These are phyloP conservation scores for Aspergillus sp. DNA, from an alignment of 2,329 filamentous ascomycete genomes.

Conservation along the genomic window DNA sequence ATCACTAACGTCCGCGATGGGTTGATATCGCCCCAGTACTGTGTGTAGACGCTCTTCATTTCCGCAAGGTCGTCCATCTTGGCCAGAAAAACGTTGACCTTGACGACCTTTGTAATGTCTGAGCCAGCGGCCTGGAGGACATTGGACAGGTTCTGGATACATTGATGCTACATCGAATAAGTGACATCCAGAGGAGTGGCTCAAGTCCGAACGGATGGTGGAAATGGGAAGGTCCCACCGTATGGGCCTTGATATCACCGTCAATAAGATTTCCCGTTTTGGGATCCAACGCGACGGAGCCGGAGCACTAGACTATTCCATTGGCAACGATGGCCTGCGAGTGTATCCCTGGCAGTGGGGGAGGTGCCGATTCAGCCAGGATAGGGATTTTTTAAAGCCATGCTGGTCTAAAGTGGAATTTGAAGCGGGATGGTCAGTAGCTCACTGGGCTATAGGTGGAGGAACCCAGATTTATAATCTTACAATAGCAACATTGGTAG, in stretches of 20 bases:
- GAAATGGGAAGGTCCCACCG: constrained; percentile 43
- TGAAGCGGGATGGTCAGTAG: neutral
- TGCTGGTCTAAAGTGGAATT: constrained; percentile 20
- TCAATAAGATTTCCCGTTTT: constrained; percentile 58
- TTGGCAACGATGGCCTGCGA: constrained; percentile 66
- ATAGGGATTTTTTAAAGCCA: constrained; percentile 46
- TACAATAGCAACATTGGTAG: too few relatives aligned
- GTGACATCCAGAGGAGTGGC: constrained; percentile 4
- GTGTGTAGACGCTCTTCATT: constrained; percentile 85
- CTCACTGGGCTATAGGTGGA: too few relatives aligned
- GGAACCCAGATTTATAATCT: too few relatives aligned
- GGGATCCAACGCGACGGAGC: constrained; percentile 63
- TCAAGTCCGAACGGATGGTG: neutral
- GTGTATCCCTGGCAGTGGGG: constrained; percentile 59
- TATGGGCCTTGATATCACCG: constrained; percentile 60
- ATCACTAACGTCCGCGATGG: constrained; percentile 52
- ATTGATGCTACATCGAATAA: constrained; percentile 49
- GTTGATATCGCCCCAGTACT: constrained; percentile 68
- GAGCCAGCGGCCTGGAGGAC: constrained; percentile 66
- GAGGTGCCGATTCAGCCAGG: constrained; percentile 54
- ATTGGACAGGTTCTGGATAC: constrained; percentile 62
- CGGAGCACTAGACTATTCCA: constrained; percentile 72
- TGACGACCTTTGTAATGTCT: constrained; percentile 64
- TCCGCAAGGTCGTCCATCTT: constrained; percentile 70
- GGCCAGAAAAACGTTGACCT: constrained; percentile 69